Evolutionary conservation across 2,329 filamentous ascomycete genomes (phyloP), one percentile per base, ranked within the genome.

Genomic region (Ophiostoma sp.): DNA sequence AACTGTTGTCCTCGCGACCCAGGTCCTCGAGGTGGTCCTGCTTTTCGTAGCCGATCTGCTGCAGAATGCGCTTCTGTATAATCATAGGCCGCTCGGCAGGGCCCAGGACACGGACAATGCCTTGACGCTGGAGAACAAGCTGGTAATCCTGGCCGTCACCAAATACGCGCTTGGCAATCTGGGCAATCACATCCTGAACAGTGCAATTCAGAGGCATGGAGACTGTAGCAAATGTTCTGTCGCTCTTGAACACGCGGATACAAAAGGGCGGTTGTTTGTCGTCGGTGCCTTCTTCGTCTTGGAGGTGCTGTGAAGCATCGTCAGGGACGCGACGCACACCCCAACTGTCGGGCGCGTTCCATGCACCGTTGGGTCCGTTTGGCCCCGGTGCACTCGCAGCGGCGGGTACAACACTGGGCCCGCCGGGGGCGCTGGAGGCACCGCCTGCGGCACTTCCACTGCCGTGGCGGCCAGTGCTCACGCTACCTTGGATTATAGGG

Each of bases 291-390:
- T 94, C 90, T 68, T 94, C 90, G 2, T 88, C 45, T 5, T 66
- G 44, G 11, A 76, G 79, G 73, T 81, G 84, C 12, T 65, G 38
- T 0, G 79, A 77, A 66, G 83, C 81, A 67, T 92, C 89, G 73
- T 92, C 88, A 7, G 85, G 86, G 62, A 83, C 83, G 70, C 87
- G 88, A 73, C 91, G 91, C 40, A 98, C 94, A 66, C 91, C 93
- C 95, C 95, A 99, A 76, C 93, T 97, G 77, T 98, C 94, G 1
- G 95, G 94, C 3, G 93, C 93, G 77, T 96, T 91, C 94, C 94
- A 99, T 3, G 87, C 86, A 1, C 88, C 87, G 68, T 81, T 81
- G 2, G 79, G 79, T 2, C 77, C 76, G n/a, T 69, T 73, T 3
- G 73, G 42, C 3, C 49, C 49, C 11, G 49, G 18, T 9, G 49